A percentile compares a stretch with the other conserved stretches of the same genome.
Conservation (phyloP, 192 early-diverging fungal species). For the Coemansia sp. region DNA sequence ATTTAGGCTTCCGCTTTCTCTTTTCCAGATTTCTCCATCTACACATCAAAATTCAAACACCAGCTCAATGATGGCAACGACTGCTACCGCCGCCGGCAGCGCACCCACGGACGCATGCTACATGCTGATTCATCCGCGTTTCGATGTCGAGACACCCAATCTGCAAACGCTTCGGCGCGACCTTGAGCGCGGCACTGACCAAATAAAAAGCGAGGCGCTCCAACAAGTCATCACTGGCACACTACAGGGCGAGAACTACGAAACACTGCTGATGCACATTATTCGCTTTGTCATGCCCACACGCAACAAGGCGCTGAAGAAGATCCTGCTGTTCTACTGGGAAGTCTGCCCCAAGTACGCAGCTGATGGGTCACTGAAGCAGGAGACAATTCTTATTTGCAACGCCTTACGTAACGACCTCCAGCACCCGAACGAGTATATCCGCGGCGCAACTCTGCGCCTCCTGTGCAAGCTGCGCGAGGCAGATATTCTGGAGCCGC, state of each 20-base stretch:
- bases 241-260: constrained; percentile 90
- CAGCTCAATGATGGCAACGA: constrained; percentile 44
- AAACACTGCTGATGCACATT: constrained; percentile 92
- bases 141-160: constrained; percentile 44
- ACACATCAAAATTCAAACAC: neutral
- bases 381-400: constrained; percentile 95
- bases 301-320: constrained; percentile 96
- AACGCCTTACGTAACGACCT: constrained; percentile 94
- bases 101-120: constrained; percentile 49
- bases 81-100: constrained; percentile 14
- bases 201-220: constrained; percentile 91
- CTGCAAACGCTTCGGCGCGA: constrained; percentile 46
- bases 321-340: constrained; percentile 95
- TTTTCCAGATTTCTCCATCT: constrained; percentile 1
- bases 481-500: constrained; percentile 91
- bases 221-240: constrained; percentile 87
- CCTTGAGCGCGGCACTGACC: constrained; percentile 91
- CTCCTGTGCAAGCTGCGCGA: constrained; percentile 96
- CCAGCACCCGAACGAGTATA: constrained; percentile 98
- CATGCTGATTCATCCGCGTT: constrained; percentile 52
- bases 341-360: constrained; percentile 94
- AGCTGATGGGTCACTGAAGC: constrained; percentile 88
- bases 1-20: neutral
- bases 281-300: constrained; percentile 97
- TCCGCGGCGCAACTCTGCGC: constrained; percentile 89